Percentiles rank a stretch among this genome's conserved stretches.
Evolutionary conservation across 352 stramenopile genomes (phyloP).

Genomic region (Paralagenidium karlingii): DNA sequence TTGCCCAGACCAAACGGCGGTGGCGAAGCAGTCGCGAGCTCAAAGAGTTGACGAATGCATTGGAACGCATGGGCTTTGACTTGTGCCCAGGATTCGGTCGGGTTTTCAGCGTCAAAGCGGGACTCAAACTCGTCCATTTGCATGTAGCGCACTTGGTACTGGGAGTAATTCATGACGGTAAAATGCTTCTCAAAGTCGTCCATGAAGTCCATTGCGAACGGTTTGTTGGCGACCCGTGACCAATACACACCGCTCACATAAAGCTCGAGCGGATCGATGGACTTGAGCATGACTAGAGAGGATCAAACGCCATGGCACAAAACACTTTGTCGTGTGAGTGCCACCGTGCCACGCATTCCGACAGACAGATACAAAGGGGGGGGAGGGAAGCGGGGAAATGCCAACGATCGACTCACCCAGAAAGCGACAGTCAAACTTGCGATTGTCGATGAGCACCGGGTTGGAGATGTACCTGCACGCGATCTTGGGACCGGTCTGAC

Average conservation of each 20-base stretch:
- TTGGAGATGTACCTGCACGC: slow-evolving; percentile 43
- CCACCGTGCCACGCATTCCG: too few species aligned
- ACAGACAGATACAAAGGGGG: too few species aligned
- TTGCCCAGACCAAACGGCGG: slow-evolving; percentile 30
- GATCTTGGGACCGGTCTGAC: slow-evolving; percentile 36
- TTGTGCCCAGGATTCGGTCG: slow-evolving; percentile 24
- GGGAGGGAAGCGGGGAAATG: too few species aligned
- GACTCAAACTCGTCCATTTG: slow-evolving; percentile 28
- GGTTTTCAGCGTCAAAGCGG: slow-evolving; percentile 34
- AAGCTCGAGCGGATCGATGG: slow-evolving; percentile 26
- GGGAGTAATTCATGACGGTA: slow-evolving; percentile 50
- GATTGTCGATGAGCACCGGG: slow-evolving; percentile 33
- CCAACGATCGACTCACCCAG: too few species aligned
- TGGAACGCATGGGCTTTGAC: slow-evolving; percentile 26
- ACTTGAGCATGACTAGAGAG: slow-evolving; percentile 47
- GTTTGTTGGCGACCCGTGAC: slow-evolving; percentile 39
- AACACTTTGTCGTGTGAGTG: too few species aligned
- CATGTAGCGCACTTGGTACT: slow-evolving; percentile 33
- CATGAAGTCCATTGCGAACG: slow-evolving; percentile 43
- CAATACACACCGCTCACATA: slow-evolving; percentile 39
- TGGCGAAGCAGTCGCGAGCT: slow-evolving; percentile 19
- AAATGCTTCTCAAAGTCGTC: slow-evolving; percentile 47
- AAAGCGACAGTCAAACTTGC: slow-evolving; percentile 50
- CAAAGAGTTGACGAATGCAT: slow-evolving; percentile 37
- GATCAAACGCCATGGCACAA: too few species aligned